Conservation (phyloP, 2,329 filamentous ascomycete species). For the Talaromyces sp. region DNA sequence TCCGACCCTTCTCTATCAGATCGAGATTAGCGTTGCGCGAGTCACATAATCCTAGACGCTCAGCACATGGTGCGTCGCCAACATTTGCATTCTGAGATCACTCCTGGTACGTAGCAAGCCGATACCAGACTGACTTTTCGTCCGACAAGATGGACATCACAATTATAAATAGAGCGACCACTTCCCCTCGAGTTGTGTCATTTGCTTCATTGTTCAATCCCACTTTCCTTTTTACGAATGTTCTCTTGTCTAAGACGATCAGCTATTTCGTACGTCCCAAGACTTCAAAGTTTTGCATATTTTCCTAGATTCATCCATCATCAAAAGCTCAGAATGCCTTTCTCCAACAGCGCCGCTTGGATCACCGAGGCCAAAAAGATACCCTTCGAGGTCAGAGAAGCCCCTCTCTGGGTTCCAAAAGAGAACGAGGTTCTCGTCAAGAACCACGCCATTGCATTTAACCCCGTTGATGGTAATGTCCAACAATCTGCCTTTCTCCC, state of each 20-base stretch:
- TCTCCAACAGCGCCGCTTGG: constrained; percentile 25
- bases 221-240: too few species aligned
- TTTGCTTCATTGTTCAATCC: neutral
- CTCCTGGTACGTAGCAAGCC: neutral
- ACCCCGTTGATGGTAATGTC: constrained; percentile 33
- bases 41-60: neutral
- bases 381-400: constrained; percentile 9
- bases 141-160: neutral
- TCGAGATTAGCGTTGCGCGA: constrained; percentile 7
- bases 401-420: neutral
- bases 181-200: neutral
- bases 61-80: neutral
- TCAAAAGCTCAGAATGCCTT: constrained; percentile 6
- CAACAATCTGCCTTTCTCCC: constrained; percentile 27
- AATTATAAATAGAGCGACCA: neutral
- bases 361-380: constrained; percentile 13
- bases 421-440: constrained; percentile 23
- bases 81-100: neutral
- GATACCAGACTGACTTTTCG: neutral
- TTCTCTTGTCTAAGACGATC: neutral
- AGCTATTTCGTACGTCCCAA: neutral
- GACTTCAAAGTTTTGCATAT: neutral
- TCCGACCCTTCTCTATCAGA: neutral
- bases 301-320: neutral
- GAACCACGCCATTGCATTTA: constrained; percentile 25